Evolutionary conservation across 805 yeast genomes (phyloP).

Genomic region (Candida vaughaniae): DNA sequence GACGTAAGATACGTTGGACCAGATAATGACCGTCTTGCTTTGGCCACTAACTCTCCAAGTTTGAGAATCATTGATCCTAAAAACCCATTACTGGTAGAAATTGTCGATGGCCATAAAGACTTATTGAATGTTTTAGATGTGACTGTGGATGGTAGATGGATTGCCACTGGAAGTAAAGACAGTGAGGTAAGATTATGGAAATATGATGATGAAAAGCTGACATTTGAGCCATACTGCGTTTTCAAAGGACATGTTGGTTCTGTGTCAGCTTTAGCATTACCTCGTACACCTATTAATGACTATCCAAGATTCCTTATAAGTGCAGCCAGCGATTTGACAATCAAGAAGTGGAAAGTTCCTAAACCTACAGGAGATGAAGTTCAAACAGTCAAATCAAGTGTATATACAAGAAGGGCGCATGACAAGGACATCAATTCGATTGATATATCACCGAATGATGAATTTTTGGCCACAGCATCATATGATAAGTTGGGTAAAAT

Average conservation of each 20-base stretch:
- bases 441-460: slow-evolving; percentile 89
- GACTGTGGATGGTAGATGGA: slow-evolving; percentile 80
- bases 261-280: slow-evolving; percentile 77
- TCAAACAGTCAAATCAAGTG: slow-evolving; percentile 56
- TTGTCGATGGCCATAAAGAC: slow-evolving; percentile 83
- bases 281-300: slow-evolving; percentile 44
- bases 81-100: slow-evolving; percentile 58
- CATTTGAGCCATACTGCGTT: slow-evolving; percentile 51
- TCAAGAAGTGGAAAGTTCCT: slow-evolving; percentile 83
- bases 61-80: slow-evolving; percentile 69
- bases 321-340: slow-evolving; percentile 80
- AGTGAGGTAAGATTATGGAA: slow-evolving; percentile 82
- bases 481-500: slow-evolving; percentile 90
- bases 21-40: slow-evolving; percentile 54
- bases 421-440: slow-evolving; percentile 92
- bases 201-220: slow-evolving; percentile 43
- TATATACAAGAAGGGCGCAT: slow-evolving; percentile 92
- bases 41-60: slow-evolving; percentile 93
- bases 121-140: slow-evolving; percentile 78
- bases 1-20: slow-evolving; percentile 82
- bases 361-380: slow-evolving; percentile 23
- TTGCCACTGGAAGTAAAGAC: slow-evolving; percentile 91
- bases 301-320: slow-evolving; percentile 73
- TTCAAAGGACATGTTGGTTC: slow-evolving; percentile 87
- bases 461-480: slow-evolving; percentile 86